These are phyloP conservation scores for Samsoniella hepiali DNA, from an alignment of 2,329 filamentous ascomycete species.

Conservation along the genomic window DNA sequence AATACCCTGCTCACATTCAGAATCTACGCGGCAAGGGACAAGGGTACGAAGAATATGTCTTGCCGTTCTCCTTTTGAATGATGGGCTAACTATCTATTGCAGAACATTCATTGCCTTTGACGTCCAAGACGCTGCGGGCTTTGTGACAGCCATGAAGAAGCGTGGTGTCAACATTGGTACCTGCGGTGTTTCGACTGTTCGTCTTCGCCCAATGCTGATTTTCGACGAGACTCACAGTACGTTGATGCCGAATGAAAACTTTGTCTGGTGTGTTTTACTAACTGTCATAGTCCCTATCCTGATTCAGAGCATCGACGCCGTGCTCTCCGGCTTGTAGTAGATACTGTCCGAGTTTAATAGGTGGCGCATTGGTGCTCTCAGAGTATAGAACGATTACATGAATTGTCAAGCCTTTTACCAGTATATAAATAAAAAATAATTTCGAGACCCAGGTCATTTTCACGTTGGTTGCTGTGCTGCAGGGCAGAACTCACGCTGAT, in stretches of 20 bases:
- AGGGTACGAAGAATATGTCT: background rate
- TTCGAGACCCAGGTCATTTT: background rate
- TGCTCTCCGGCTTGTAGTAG: constrained; percentile 26
- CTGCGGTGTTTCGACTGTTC: constrained; percentile 65
- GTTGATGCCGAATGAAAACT: background rate
- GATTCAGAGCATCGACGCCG: constrained; percentile 30
- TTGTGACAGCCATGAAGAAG: constrained; percentile 67
- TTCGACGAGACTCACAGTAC: constrained; percentile 43
- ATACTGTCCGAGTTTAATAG: too few relatives aligned
- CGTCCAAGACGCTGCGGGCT: constrained; percentile 63
- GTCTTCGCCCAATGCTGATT: constrained; percentile 72
- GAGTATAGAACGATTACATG: background rate
- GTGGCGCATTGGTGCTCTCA: background rate
- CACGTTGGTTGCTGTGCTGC: too few relatives aligned
- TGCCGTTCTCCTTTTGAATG: background rate
- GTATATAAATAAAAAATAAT: background rate
- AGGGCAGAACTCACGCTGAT: too few relatives aligned
- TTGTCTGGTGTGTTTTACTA: background rate
- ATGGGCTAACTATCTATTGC: background rate
- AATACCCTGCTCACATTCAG: constrained; percentile 66
- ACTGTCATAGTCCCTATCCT: constrained; percentile 24
- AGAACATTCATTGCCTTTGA: constrained; percentile 78
- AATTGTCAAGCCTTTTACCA: background rate
- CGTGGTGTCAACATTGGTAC: constrained; percentile 76
- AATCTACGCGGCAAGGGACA: constrained; percentile 71